Base-by-base conservation (phyloP, 2,329 filamentous ascomycete species). In the Aureobasidium sp. region DNA sequence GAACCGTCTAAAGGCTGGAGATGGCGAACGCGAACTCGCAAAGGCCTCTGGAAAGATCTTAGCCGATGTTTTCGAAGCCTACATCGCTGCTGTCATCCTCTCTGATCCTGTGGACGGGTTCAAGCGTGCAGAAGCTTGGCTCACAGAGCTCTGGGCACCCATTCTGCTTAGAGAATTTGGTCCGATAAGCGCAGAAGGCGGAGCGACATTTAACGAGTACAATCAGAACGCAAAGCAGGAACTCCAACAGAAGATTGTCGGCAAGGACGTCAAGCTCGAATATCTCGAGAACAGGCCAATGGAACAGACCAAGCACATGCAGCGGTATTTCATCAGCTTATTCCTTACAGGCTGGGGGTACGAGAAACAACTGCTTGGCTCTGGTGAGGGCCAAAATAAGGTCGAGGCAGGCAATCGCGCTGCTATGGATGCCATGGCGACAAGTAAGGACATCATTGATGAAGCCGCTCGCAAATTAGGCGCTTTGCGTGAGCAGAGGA, bases 41-140 rank as follows among this genome's bases (percentile, higher is more conserved):
- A 86, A 81, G 71, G 82, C 81, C 45, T 79, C 82, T 63, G 81
- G 78, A 15, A 97, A 97, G 73, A 85, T 91, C 11, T 80, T 89
- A 61, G 92, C 87, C 9, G 93, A 97, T 70, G 81, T 97, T 19
- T 95, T 97, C 68, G 93, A 97, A 72, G 89, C 93, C 0, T 97
- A 95, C 68, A 84, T 96, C 17, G 92, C 89, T 9, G 92, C 88
- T 3, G 75, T 92, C 6, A 82, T 96, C 37, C 76, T 90, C 2
- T 85, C 87, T 0, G 83, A 91, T 67, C 79, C 84, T 0, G 73
- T 76, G 3, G 71, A 83, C 50, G 91, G 92, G 0, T 81, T 88
- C 50, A 65, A 73, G 8, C 79, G 78, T 1, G 86, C 82, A 1
- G 81, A 87, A 57, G 72, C 79, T 15, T 97, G 91, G 91, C 76